Conservation (phyloP, 495 filamentous ascomycete species). For the Aspergillus wentii region DNA sequence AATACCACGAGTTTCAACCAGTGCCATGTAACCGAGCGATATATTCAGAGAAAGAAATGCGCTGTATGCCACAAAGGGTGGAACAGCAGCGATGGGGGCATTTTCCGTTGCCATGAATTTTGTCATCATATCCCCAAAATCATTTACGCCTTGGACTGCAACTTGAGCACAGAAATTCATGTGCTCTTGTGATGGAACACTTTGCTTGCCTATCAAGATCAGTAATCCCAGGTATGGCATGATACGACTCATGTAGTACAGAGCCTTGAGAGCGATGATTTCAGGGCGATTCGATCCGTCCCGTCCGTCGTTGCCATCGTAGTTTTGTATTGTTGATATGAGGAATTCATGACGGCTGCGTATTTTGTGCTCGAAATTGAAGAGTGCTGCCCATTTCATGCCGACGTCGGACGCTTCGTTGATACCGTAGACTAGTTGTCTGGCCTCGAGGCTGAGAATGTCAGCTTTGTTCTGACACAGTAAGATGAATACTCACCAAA, state of each 20-base stretch:
- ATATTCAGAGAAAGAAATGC: not conserved
- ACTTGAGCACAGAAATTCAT: not conserved
- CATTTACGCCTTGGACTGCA: conserved; percentile 1
- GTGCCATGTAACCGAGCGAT: not conserved
- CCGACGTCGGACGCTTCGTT: not conserved
- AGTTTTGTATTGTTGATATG: not conserved
- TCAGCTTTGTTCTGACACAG: no score
- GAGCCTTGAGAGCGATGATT: not conserved
- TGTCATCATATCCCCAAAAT: not conserved
- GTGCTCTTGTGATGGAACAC: not conserved
- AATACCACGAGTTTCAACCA: not conserved
- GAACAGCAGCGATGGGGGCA: not conserved
- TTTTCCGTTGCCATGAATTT: not conserved
- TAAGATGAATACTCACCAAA: not conserved
- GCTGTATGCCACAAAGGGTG: conserved; percentile 3
- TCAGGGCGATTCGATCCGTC: not conserved
- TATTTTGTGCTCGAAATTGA: not conserved
- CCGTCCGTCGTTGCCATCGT: not conserved
- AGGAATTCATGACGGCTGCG: not conserved
- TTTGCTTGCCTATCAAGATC: not conserved
- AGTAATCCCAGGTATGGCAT: conserved; percentile 1
- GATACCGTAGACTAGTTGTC: not conserved
- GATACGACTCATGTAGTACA: conserved; percentile 1
- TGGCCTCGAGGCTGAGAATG: no score
- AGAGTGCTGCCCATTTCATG: not conserved